These are phyloP conservation scores for Fraxinus americana DNA, from an alignment of 257 asterid genomes.

Conservation along the genomic window DNA sequence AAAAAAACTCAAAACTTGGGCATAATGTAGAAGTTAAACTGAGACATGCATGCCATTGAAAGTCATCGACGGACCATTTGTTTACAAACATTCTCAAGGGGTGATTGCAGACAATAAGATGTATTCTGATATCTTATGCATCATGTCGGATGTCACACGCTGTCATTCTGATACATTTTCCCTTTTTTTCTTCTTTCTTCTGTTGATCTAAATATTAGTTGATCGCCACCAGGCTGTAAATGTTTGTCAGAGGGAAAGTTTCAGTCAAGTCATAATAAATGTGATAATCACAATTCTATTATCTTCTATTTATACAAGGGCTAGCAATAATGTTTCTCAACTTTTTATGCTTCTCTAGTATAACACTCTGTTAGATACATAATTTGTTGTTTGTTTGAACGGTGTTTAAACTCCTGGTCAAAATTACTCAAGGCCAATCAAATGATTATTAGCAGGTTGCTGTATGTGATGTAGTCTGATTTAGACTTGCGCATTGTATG, in stretches of 20 bases:
- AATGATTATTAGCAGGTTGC: not conserved
- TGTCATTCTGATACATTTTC: not conserved
- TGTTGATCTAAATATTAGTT: not conserved
- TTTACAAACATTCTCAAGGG: slow-evolving; percentile 5
- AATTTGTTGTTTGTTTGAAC: slow-evolving; percentile 1
- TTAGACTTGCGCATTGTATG: slow-evolving; percentile 8
- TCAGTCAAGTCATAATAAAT: not conserved
- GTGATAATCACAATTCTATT: not conserved
- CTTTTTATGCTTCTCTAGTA: not conserved
- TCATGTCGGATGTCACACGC: not conserved
- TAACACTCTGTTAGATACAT: slow-evolving; percentile 9
- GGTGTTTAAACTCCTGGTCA: slow-evolving; percentile 2
- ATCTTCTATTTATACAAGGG: not conserved
- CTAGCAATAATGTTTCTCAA: not conserved
- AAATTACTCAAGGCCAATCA: slow-evolving; percentile 15
- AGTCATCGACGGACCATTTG: not conserved
- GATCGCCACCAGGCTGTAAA: slow-evolving; percentile 15
- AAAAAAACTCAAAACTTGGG: not conserved
- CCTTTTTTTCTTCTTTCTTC: not conserved
- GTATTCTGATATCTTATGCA: slow-evolving; percentile 6
- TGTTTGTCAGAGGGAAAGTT: not conserved
- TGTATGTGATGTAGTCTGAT: slow-evolving; percentile 14
- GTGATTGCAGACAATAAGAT: slow-evolving; percentile 5
- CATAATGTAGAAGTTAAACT: not conserved
- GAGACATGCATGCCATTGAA: not conserved